A percentile compares a stretch with the other conserved stretches of the same genome.
Conservation (phyloP, 192 early-diverging fungal genomes). For the Backusella mclennaniae region DNA sequence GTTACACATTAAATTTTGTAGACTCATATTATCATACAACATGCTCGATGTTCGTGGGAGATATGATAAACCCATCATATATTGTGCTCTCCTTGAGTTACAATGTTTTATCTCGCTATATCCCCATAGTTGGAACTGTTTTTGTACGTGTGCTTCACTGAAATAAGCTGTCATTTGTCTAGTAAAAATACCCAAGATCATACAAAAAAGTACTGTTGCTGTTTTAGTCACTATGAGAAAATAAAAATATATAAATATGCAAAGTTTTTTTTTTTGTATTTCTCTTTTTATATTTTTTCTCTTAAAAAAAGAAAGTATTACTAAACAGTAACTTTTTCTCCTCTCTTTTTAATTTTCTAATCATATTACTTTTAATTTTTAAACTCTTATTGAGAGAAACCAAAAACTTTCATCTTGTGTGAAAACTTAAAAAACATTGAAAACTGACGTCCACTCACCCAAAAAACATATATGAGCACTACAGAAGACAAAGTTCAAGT, state of each 20-base stretch:
- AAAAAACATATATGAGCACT: not conserved
- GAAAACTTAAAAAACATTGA: not conserved
- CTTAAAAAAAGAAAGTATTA: not conserved
- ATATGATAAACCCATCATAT: not conserved
- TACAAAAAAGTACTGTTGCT: not conserved
- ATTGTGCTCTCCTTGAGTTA: not conserved
- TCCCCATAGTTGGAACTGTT: not conserved
- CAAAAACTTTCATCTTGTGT: not conserved
- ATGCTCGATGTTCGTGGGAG: not conserved
- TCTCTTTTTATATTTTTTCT: not conserved
- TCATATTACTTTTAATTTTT: not conserved
- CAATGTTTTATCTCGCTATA: not conserved
- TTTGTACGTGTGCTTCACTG: not conserved
- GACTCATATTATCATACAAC: not conserved
- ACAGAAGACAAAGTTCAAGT: constrained; percentile 6
- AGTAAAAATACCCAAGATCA: constrained; percentile 5
- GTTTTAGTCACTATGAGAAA: constrained; percentile 1
- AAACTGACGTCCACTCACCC: not conserved
- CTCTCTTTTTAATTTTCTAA: not conserved
- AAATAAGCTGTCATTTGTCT: not conserved
- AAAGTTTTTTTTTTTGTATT: not conserved
- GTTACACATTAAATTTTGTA: constrained; percentile 1
- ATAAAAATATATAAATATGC: not conserved
- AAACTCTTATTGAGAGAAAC: not conserved
- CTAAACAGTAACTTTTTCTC: not conserved